Base-by-base conservation (phyloP, 1,284 basidiomycete genomes). In the Coriolopsis trogii region DNA sequence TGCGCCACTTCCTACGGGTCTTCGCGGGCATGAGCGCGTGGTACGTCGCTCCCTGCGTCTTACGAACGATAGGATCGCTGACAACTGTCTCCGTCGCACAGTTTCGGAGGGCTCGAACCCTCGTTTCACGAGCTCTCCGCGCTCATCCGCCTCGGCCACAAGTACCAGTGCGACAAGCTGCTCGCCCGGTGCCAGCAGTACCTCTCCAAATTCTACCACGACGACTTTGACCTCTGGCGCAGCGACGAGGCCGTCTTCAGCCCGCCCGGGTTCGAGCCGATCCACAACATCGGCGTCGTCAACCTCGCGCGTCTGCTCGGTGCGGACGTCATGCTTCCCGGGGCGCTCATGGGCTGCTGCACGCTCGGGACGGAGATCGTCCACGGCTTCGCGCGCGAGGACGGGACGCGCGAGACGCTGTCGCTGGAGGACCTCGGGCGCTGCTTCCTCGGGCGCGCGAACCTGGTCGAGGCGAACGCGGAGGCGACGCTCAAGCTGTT, bases 221-320 rank as follows among this genome's bases (percentile, higher is more conserved):
- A 41, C 37, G 45, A 38, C 37, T 48, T 36, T 39, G 29, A 43
- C 15, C 26, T 26, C 5, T 40, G 41, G 41, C 23, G 30, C 13
- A 42, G 26, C 20, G 31, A 24, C 31, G 18, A 21, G 21, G 18
- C 31, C 12, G 34, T 26, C 21, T 25, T 49, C 40, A 36, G 37
- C 4, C 41, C 49, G 20, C 46, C 51, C 6, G 15, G 10, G 3
- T 54, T 52, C 21, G 38, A 54, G 24, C 49, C 30, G 18, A 37
- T 48, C 33, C 49, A 52, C 42, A 21, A 28, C 21, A 56, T 56
- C 34, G 50, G 46, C 28, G 54, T 56, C 29, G 54, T 52, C 37
- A 51, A 56, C 43, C 46, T 56, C 46, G 49, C 49, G 28, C 53
- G 53, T 15, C 49, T 50, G 25, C 13, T 41, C 16, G 46, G 41